Evolutionary conservation across 2,329 filamentous ascomycete species (phyloP).

Genomic region (Monosporascus sp.): DNA sequence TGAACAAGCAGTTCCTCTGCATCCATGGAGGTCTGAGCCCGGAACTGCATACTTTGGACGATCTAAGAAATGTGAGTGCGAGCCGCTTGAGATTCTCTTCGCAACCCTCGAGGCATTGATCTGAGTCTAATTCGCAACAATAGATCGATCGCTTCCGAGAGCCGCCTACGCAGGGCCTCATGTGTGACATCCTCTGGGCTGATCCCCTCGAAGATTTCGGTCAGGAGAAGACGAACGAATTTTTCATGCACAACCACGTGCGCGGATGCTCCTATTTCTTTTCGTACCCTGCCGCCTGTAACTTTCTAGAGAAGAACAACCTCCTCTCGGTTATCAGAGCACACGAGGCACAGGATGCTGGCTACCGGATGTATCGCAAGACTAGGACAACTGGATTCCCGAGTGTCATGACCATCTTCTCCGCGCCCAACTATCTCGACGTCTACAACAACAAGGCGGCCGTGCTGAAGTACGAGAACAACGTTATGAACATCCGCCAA

Average conservation of each 20-base stretch:
- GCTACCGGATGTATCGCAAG: conserved; percentile 99
- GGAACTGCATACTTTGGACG: conserved; percentile 91
- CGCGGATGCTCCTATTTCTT: conserved; percentile 99
- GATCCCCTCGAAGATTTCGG: conserved; percentile 98
- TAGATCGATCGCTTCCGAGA: conserved; percentile 97
- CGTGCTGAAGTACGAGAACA: conserved; percentile 98
- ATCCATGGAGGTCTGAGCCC: conserved; percentile 96
- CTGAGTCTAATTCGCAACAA: conserved; percentile 7
- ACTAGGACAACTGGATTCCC: conserved; percentile 96
- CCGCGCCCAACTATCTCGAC: conserved; percentile 95
- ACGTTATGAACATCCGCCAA: conserved; percentile 99
- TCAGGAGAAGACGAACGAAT: conserved; percentile 96
- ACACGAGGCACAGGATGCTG: conserved; percentile 96
- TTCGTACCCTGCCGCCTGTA: conserved; percentile 93
- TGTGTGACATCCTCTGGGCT: conserved; percentile 99
- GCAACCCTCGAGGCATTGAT: conserved; percentile 1
- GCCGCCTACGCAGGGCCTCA: conserved; percentile 92
- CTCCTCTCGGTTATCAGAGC: conserved; percentile 93
- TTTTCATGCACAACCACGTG: conserved; percentile 97
- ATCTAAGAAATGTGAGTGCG: conserved; percentile 74
- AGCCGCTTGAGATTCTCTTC: neutral
- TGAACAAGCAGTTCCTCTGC: conserved; percentile 99
- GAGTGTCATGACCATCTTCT: conserved; percentile 99
- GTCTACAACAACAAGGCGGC: conserved; percentile 99
- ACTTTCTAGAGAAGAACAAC: conserved; percentile 98